Evolutionary conservation across 2,329 filamentous ascomycete genomes (phyloP).

Genomic region (Cladophialophora yegresii): DNA sequence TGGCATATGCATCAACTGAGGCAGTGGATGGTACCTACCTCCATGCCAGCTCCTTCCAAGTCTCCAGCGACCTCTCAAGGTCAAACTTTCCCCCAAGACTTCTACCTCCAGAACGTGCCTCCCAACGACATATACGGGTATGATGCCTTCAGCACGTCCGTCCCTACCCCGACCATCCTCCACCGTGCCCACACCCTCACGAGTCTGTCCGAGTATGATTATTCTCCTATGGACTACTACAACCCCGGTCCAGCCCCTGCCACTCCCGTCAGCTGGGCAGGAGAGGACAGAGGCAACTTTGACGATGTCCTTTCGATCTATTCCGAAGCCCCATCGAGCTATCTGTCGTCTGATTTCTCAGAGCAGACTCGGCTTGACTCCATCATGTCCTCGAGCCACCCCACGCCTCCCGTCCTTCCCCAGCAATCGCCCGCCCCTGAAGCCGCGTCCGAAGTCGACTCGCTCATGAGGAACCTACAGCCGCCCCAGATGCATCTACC

Average conservation of each 20-base stretch:
- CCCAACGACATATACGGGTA: constrained; percentile 29
- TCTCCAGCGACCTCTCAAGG: constrained; percentile 3
- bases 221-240: constrained; percentile 23
- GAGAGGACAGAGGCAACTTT: constrained; percentile 27
- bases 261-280: constrained; percentile 27
- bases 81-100: constrained; percentile 28
- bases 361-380: constrained; percentile 28
- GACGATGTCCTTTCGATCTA: constrained; percentile 34
- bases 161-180: constrained; percentile 15
- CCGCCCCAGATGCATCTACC: constrained; percentile 49
- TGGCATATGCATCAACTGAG: constrained; percentile 35
- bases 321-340: constrained; percentile 34
- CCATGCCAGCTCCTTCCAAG: constrained; percentile 26
- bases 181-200: constrained; percentile 29
- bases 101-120: constrained; percentile 31
- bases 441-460: constrained; percentile 67
- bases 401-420: constrained; percentile 21
- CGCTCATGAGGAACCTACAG: constrained; percentile 80
- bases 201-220: constrained; percentile 25
- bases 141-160: constrained; percentile 18
- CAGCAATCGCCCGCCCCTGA: constrained; percentile 14
- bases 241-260: constrained; percentile 11
- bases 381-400: constrained; percentile 26
- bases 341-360: constrained; percentile 31
- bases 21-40: constrained; percentile 35